phyloP scores from a whole-genome alignment of 208 protist genomes.

The Vickermania spadyakhi region DNA sequence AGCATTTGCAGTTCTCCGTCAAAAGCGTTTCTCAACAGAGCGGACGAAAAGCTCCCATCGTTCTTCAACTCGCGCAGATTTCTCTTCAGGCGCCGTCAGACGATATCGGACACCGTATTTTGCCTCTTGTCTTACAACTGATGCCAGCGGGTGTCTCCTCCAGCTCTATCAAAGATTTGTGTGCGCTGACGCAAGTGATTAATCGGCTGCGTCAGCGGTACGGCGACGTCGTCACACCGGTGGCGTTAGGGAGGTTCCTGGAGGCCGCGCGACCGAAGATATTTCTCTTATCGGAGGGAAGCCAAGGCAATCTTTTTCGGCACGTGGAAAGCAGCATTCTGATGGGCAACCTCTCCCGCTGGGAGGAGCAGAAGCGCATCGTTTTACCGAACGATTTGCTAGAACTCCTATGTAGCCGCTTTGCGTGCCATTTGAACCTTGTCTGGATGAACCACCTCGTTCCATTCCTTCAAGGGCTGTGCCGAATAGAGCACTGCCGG shows the following conservation, averaged over 20 bases:
- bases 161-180: slow-evolving; percentile 31
- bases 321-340: slow-evolving; percentile 52
- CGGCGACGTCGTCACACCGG: not conserved
- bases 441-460: slow-evolving; percentile 51
- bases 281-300: slow-evolving; percentile 30
- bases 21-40: not conserved
- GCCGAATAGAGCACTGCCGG: slow-evolving; percentile 6
- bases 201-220: slow-evolving; percentile 16
- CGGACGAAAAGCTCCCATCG: not conserved
- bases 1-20: not conserved
- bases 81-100: not conserved
- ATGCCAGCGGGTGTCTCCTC: not conserved
- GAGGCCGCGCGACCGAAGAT: slow-evolving; percentile 36
- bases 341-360: slow-evolving; percentile 39
- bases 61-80: not conserved
- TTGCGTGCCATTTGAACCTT: slow-evolving; percentile 32
- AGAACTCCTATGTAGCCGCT: slow-evolving; percentile 55
- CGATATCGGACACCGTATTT: not conserved
- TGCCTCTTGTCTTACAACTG: not conserved
- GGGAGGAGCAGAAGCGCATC: slow-evolving; percentile 14
- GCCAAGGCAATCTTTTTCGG: slow-evolving; percentile 30
- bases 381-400: slow-evolving; percentile 36
- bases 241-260: slow-evolving; percentile 16
- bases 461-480: slow-evolving; percentile 37
- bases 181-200: slow-evolving; percentile 27